Evolutionary conservation across 805 yeast species (phyloP), one percentile per base, ranked within the genome.

Genomic region (Cyberlindnera petersonii): DNA sequence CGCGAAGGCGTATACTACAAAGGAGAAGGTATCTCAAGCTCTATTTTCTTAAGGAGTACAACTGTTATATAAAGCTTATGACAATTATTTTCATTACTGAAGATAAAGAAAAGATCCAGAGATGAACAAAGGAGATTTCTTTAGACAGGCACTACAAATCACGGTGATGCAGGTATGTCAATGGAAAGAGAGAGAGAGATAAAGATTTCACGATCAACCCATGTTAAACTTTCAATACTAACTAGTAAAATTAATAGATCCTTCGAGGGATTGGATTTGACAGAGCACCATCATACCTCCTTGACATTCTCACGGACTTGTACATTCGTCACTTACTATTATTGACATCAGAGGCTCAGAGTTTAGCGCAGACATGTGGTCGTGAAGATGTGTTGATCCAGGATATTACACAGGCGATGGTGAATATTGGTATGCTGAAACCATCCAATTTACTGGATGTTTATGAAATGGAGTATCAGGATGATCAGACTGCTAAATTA

Each of bases 231-330:
- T 19, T 19, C 6, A 18, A 18, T 33, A 26, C 16, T 33, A 24
- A 33, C 35, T 11, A 17, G 7, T 13, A n/a, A n/a, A n/a, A n/a
- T 7, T 20, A 22, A 23, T 24, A 82, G 61, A 65, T 82, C 5
- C 69, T 91, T 37, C 78, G 86, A 45, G 78, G 93, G 0, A 75
- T 79, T 22, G 98, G 98, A 0, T 86, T 88, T 53, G 96, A 86
- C 45, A 72, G 79, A 50, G 79, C 89, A 47, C 70, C 79, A 36
- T 85, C 91, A 7, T 68, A 76, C 7, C 74, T 83, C 1, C 66
- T 91, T 9, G 89, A 87, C 53, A 71, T 79, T 2, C 49, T 88
- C n/a, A 80, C 95, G 0, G 96, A 88, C 53, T 54, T 91, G 2
- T 78, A 82, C 55, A 64, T 84, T 14, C 72, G 82, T 41, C 82